Conservation (phyloP, 805 yeast genomes). For the Candida taoyuanica region DNA sequence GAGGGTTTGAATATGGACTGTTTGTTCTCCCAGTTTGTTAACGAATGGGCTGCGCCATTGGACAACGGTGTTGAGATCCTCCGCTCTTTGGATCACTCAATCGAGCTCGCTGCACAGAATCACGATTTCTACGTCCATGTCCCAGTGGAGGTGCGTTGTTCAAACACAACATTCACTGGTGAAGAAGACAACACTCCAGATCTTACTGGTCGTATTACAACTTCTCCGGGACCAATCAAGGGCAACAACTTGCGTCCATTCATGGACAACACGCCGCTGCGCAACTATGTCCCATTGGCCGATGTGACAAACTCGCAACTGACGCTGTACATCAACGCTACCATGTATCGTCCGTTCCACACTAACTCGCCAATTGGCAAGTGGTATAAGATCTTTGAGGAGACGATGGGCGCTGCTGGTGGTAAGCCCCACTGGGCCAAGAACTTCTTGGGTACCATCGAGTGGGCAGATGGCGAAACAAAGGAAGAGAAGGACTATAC, state of each 20-base stretch:
- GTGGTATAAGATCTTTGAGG: slow-evolving; percentile 86
- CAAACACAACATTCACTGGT: slow-evolving; percentile 59
- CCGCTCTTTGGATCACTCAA: slow-evolving; percentile 55
- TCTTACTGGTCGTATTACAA: slow-evolving; percentile 44
- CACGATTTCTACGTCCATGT: slow-evolving; percentile 85
- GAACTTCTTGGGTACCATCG: slow-evolving; percentile 67
- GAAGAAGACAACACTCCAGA: slow-evolving; percentile 36
- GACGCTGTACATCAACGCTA: slow-evolving; percentile 85
- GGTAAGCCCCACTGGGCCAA: slow-evolving; percentile 99
- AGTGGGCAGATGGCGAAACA: slow-evolving; percentile 27
- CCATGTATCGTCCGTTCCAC: slow-evolving; percentile 92
- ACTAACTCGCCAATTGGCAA: slow-evolving; percentile 64
- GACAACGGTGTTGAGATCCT: slow-evolving; percentile 70
- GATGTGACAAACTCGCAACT: slow-evolving; percentile 64
- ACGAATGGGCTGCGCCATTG: slow-evolving; percentile 97
- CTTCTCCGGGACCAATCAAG: slow-evolving; percentile 70
- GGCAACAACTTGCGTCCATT: slow-evolving; percentile 83
- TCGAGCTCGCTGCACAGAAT: slow-evolving; percentile 51
- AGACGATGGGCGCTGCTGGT: slow-evolving; percentile 65
- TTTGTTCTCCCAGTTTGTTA: slow-evolving; percentile 85
- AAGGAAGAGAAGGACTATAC: slow-evolving; percentile 36
- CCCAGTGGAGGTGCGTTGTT: slow-evolving; percentile 91
- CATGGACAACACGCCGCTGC: slow-evolving; percentile 73
- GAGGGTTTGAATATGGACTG: slow-evolving; percentile 95
- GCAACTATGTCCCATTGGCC: slow-evolving; percentile 47